phyloP scores from a whole-genome alignment of 2,329 filamentous ascomycete species.

The Fusarium keratoplasticum region DNA sequence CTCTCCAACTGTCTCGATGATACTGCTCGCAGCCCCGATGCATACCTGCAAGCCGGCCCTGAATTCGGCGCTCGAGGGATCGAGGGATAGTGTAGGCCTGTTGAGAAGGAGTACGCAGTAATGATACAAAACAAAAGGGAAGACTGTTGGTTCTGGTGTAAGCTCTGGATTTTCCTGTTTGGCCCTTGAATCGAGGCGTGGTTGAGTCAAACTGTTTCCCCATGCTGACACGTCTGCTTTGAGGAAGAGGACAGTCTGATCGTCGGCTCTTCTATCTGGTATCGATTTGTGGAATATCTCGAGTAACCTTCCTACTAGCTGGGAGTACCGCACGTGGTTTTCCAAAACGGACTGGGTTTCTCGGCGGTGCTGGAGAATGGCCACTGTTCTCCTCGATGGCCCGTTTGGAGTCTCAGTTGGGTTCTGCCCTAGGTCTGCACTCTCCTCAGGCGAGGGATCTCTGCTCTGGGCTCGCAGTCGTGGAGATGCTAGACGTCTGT shows the following conservation, averaged over 20 bases:
- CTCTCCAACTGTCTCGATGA: conserved; percentile 40
- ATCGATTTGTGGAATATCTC: conserved; percentile 3
- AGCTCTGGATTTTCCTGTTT: neutral
- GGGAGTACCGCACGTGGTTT: neutral
- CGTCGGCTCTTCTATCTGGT: neutral
- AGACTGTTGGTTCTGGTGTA: conserved; percentile 16
- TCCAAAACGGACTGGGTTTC: neutral
- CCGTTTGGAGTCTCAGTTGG: neutral
- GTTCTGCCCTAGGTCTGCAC: neutral
- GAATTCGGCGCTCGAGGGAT: conserved; percentile 42
- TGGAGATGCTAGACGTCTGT: conserved; percentile 23
- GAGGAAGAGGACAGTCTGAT: conserved; percentile 9
- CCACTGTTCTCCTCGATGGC: neutral
- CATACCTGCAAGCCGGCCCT: conserved; percentile 47
- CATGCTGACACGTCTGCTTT: conserved; percentile 18
- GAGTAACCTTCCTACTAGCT: neutral
- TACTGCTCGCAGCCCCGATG: conserved; percentile 44
- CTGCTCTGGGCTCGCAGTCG: neutral
- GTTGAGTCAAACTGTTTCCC: neutral
- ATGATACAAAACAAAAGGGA: conserved; percentile 48
- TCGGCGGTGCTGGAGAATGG: conserved; percentile 2
- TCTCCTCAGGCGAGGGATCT: neutral
- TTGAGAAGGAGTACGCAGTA: conserved; percentile 49
- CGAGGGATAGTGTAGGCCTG: conserved; percentile 50
- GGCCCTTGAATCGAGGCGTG: neutral